Evolutionary conservation across 2,329 filamentous ascomycete genomes (phyloP), one percentile per base, ranked within the genome.

Genomic region (Fusarium phyllophilum): DNA sequence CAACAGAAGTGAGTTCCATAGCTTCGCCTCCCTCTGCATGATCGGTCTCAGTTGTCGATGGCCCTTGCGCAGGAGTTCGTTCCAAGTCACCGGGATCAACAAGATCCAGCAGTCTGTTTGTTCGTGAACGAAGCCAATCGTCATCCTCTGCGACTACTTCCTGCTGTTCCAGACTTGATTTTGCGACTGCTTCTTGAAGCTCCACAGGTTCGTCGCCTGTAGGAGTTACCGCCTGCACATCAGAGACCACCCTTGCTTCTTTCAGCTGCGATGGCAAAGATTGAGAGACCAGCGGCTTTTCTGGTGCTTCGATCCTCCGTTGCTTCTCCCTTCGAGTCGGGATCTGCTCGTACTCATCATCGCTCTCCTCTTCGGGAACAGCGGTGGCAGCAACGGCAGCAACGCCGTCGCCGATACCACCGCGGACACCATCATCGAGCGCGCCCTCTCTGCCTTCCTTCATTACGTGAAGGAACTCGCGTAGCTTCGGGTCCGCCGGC

Each of bases 41-140:
- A 66, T 57, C 62, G 64, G 70, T 66, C 70, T 70, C 68, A 42
- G 63, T 46, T 38, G 36, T 44, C 34, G 66, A 45, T 55, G 44
- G 62, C 66, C 69, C 72, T 78, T 72, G 77, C 59, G 42, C 36
- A 49, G 56, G 63, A 38, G 67, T 68, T 68, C 74, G 72, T 62
- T 79, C 75, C 66, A 84, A 75, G 67, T 93, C 89, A 68, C 92
- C 92, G 48, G 94, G 92, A 77, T 97, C 94, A 61, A 95, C 87
- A 34, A 98, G 86, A 81, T 96, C 96, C 57, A 98, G 87, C 55
- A 97, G 85, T 77, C 96, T 90, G 83, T 92, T 98, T 20, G 95
- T 98, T 76, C 93, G 91, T 72, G 93, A 96, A 66, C 96, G 91
- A 76, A 98, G 86, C 96, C 96, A 99, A 82, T 98, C 95, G 69